Evolutionary conservation across 176 grass and related monocot genomes (phyloP).

Genomic region (Leersia perrieri): DNA sequence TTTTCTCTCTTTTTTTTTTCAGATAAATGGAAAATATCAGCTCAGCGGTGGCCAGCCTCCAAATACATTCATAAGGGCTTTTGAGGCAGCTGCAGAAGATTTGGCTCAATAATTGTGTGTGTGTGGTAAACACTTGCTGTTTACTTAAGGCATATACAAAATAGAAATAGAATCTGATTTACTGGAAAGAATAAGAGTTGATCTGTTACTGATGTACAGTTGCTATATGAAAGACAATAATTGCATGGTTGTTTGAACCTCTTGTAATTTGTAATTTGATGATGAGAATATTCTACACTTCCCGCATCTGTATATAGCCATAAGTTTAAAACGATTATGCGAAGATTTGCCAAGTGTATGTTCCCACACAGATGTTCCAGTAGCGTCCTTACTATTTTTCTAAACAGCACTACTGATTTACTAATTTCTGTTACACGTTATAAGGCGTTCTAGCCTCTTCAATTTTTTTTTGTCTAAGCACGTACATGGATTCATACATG

Average conservation of each 20-base stretch:
- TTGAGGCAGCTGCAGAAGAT: slow-evolving; percentile 51
- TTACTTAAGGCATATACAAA: neutral
- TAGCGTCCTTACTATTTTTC: no score
- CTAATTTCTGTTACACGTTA: no score
- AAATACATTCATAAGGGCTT: slow-evolving; percentile 62
- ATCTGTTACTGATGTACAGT: neutral
- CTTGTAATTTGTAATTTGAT: slow-evolving; percentile 14
- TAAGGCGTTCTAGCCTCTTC: no score
- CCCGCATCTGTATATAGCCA: neutral
- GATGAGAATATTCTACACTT: neutral
- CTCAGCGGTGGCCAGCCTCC: slow-evolving; percentile 90
- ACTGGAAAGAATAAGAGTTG: neutral
- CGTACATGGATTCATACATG: no score
- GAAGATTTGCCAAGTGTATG: neutral
- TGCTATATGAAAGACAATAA: neutral
- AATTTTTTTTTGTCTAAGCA: no score
- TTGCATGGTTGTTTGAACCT: neutral
- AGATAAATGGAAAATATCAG: slow-evolving; percentile 80
- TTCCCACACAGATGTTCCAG: neutral
- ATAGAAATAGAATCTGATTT: neutral
- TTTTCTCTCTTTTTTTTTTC: slow-evolving; percentile 29
- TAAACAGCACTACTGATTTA: no score
- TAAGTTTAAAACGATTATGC: neutral
- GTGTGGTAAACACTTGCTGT: neutral
- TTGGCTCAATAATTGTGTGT: slow-evolving; percentile 14